Conservation (phyloP, 352 stramenopile species). For the Phytophthora niederhauseri region DNA sequence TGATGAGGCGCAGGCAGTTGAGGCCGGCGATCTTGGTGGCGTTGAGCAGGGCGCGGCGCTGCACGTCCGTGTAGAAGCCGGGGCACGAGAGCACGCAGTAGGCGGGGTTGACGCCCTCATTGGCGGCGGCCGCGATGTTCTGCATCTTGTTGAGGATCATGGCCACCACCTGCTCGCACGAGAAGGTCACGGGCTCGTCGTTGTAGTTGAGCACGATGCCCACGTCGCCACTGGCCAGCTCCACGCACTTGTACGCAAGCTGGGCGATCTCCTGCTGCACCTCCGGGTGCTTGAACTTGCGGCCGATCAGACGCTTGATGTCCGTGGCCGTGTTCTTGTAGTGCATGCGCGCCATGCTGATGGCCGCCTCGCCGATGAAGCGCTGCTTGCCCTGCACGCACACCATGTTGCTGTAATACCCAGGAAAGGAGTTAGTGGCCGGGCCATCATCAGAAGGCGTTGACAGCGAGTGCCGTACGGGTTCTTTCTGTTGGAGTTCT, state of each 20-base stretch:
- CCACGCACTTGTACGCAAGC: slow-evolving; percentile 92
- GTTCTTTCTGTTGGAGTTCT: slow-evolving; percentile 99
- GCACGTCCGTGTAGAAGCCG: slow-evolving; percentile 97
- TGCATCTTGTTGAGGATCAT: slow-evolving; percentile 99
- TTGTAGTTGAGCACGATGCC: slow-evolving; percentile 94
- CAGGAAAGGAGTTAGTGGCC: no score
- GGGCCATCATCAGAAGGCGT: no score
- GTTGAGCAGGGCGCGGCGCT: slow-evolving; percentile 96
- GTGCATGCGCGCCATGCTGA: slow-evolving; percentile 94
- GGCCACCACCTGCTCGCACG: slow-evolving; percentile 95
- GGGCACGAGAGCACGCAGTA: slow-evolving; percentile 97
- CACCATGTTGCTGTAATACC: slow-evolving; percentile 68
- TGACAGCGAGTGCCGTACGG: slow-evolving; percentile 56
- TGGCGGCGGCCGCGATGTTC: slow-evolving; percentile 93
- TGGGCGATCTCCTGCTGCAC: slow-evolving; percentile 96
- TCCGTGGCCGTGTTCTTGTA: slow-evolving; percentile 98
- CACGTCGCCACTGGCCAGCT: slow-evolving; percentile 88
- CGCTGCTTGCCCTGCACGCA: slow-evolving; percentile 91
- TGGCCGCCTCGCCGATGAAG: slow-evolving; percentile 93
- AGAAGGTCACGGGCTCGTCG: slow-evolving; percentile 90
- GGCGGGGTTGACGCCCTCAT: slow-evolving; percentile 85
- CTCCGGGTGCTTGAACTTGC: slow-evolving; percentile 96
- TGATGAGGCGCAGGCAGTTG: slow-evolving; percentile 97
- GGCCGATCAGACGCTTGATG: slow-evolving; percentile 97
- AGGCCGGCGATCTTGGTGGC: slow-evolving; percentile 94